Evolutionary conservation across 305 asterid species (phyloP).

Genomic region (Rubia peregrina): DNA sequence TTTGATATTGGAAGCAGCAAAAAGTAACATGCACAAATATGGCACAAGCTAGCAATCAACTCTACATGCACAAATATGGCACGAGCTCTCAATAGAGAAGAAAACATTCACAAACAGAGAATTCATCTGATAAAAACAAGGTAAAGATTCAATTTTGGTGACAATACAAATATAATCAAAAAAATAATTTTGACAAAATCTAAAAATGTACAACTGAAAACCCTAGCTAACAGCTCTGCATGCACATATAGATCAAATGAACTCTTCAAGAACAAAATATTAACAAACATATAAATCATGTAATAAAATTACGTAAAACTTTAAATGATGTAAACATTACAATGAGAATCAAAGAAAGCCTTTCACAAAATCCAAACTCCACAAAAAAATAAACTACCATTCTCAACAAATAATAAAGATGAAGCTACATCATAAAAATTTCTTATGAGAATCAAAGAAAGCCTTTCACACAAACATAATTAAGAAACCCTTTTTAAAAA

Average conservation of each 20-base stretch:
- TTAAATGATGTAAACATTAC: no score
- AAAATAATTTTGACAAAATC: background rate
- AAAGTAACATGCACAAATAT: no score
- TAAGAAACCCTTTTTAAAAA: no score
- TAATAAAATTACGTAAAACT: no score
- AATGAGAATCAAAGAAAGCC: conserved; percentile 51
- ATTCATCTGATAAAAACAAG: background rate
- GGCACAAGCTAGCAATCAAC: background rate
- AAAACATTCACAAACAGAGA: background rate
- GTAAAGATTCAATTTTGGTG: no score
- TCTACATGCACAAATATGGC: background rate
- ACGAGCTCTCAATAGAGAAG: no score
- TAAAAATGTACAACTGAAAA: background rate
- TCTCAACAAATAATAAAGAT: background rate
- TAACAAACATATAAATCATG: background rate
- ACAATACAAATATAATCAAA: no score
- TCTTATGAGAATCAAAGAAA: no score
- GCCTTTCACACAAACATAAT: no score
- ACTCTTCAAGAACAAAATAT: background rate
- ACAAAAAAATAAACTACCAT: background rate
- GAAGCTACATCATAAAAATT: no score
- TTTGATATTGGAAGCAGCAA: background rate
- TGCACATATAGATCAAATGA: background rate
- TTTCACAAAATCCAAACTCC: conserved; percentile 8
- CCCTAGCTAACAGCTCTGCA: background rate